These are phyloP conservation scores for Hypoxylon rubiginosum DNA, from an alignment of 2,329 filamentous ascomycete genomes.

Conservation along the genomic window DNA sequence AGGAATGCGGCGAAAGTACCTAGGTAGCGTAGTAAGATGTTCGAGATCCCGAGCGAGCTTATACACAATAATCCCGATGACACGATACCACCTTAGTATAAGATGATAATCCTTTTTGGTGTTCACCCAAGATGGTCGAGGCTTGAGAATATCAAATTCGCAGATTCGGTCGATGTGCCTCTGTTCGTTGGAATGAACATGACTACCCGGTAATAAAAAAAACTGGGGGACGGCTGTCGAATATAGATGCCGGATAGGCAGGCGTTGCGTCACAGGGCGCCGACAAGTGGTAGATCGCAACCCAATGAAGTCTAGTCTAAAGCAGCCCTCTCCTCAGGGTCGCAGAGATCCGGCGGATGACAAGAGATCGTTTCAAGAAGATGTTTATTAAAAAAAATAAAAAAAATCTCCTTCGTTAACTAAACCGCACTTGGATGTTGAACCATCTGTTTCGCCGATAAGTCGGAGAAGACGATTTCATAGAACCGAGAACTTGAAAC, in stretches of 20 bases:
- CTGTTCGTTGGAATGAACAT: conserved; percentile 19
- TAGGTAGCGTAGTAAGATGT: conserved; percentile 27
- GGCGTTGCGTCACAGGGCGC: conserved; percentile 41
- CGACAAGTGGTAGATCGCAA: conserved; percentile 36
- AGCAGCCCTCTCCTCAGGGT: conserved; percentile 36
- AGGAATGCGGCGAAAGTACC: conserved; percentile 36
- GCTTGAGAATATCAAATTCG: not conserved
- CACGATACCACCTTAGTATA: conserved; percentile 20
- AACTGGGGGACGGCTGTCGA: conserved; percentile 25
- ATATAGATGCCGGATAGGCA: conserved; percentile 36
- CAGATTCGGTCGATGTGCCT: conserved; percentile 23
- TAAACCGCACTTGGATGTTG: conserved; percentile 13
- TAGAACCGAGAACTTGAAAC: not conserved
- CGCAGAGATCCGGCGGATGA: conserved; percentile 37
- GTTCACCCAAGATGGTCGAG: conserved; percentile 9
- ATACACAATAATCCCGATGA: conserved; percentile 31
- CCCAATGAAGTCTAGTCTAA: conserved; percentile 26
- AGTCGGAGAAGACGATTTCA: conserved; percentile 1
- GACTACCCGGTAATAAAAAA: conserved; percentile 24
- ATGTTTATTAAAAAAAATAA: conserved; percentile 27
- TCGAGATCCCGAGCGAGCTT: conserved; percentile 28
- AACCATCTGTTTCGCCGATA: conserved; percentile 13
- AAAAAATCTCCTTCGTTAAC: conserved; percentile 22
- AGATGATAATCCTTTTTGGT: conserved; percentile 27
- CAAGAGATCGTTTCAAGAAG: conserved; percentile 32